Base-by-base conservation (phyloP, 352 stramenopile genomes). In the Phytophthora boehmeriae region DNA sequence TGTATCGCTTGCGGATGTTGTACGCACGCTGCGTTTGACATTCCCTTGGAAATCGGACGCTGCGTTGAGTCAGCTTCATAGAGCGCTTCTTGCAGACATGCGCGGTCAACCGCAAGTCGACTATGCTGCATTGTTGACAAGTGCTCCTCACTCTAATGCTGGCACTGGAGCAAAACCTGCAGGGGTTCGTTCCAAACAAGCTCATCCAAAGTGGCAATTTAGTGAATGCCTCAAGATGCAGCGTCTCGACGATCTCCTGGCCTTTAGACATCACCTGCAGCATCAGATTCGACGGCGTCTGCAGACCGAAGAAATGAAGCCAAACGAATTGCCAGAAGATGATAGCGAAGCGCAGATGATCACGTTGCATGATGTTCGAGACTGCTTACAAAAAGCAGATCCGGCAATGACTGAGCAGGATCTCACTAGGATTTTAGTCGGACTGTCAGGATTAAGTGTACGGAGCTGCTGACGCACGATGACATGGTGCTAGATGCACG, bases 21-120 rank as follows among this genome's bases (percentile, higher is more conserved):
- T 93, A 4, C 72, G 66, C 14, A 66, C 77, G 0, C 46, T 93
- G 6, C 63, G 76, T 1, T 57, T 80, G 1, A 54, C 74, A 4
- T 92, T 88, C 51, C 80, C 83, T 0, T 92, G 80, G 80, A 92
- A 92, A 53, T 66, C 59, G 0, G 81, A 90, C 35, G 22, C 22
- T 0, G 59, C 68, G 9, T 63, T 90, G 13, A 73, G 56, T 41
- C 49, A 72, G 27, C 46, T 93, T 0, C 67, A 86, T 44, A 79
- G 66, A 11, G 59, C 79, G 1, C 30, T 90, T 5, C 59, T 90
- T 0, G 6, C 76, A 10, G 81, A 90, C 34, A 47, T 76, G 35
- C 69, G 66, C 13, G 82, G 79, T 2, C 25, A 59, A 0, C 25
- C 48, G 5, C 55, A 73, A 1, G 64, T 87, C 0, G 80, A 91